A percentile compares a stretch with the other conserved stretches of the same genome.
Conservation (phyloP, 108 stramenopile genomes). For the Fistulifera solaris region DNA sequence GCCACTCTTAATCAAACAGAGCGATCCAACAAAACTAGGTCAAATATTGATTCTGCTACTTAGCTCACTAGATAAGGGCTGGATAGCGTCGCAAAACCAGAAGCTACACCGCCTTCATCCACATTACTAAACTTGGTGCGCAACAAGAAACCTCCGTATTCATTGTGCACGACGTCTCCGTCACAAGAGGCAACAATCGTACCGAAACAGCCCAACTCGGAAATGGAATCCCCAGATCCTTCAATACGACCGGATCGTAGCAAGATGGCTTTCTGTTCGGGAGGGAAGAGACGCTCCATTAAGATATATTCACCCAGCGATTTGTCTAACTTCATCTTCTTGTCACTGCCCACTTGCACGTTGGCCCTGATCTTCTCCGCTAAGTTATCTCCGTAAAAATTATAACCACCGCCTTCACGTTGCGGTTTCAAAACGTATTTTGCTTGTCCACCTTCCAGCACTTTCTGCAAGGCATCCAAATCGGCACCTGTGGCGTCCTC, state of each 20-base stretch:
- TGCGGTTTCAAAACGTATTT: slow-evolving; percentile 95
- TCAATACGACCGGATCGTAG: slow-evolving; percentile 63
- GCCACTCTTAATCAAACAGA: no score
- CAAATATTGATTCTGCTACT: no score
- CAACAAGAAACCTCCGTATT: slow-evolving; percentile 64
- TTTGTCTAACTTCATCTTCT: slow-evolving; percentile 14
- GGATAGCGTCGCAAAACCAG: slow-evolving; percentile 75
- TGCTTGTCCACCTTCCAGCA: slow-evolving; percentile 45
- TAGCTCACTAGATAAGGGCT: slow-evolving; percentile 52
- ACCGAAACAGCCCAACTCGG: slow-evolving; percentile 76
- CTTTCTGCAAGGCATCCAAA: slow-evolving; percentile 55
- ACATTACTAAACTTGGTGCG: slow-evolving; percentile 78
- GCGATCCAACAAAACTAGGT: no score
- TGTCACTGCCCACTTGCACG: slow-evolving; percentile 16
- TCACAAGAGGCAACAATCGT: slow-evolving; percentile 36
- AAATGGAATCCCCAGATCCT: slow-evolving; percentile 64
- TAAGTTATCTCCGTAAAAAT: slow-evolving; percentile 86
- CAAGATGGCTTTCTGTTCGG: slow-evolving; percentile 59
- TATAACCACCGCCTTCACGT: slow-evolving; percentile 98
- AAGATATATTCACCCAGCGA: slow-evolving; percentile 74
- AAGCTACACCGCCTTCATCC: slow-evolving; percentile 85
- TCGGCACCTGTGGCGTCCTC: slow-evolving; percentile 56
- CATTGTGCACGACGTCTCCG: slow-evolving; percentile 59
- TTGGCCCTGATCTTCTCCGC: slow-evolving; percentile 40
- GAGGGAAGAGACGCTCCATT: slow-evolving; percentile 81